These are phyloP conservation scores for Candida cerambycidarum DNA, from an alignment of 805 yeast species.

Conservation along the genomic window DNA sequence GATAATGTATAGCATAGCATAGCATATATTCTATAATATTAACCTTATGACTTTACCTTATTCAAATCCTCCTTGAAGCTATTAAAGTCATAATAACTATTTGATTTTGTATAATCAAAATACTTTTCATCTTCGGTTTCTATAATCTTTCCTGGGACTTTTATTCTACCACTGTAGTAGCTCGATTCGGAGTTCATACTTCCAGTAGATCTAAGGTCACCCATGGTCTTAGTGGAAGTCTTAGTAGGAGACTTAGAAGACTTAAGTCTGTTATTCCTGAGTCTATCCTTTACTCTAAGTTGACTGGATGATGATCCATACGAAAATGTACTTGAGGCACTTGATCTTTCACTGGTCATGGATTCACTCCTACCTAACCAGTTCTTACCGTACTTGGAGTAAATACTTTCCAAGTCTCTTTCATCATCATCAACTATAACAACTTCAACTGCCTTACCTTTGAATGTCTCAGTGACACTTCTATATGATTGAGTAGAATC, in stretches of 20 bases:
- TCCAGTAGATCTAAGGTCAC: no score
- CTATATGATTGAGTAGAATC: slow-evolving; percentile 37
- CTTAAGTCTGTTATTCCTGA: not conserved
- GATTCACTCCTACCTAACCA: slow-evolving; percentile 30
- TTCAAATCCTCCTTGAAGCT: slow-evolving; percentile 23
- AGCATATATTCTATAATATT: not conserved
- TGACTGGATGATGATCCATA: slow-evolving; percentile 22
- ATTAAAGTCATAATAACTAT: slow-evolving; percentile 33
- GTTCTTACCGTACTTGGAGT: slow-evolving; percentile 37
- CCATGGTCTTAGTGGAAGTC: no score
- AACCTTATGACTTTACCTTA: no score
- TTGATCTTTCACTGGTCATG: slow-evolving; percentile 18
- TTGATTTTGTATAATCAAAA: slow-evolving; percentile 32
- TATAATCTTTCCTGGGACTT: slow-evolving; percentile 9
- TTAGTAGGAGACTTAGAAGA: no score
- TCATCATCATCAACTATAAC: slow-evolving; percentile 40
- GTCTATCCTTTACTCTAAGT: slow-evolving; percentile 1
- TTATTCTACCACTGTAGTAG: slow-evolving; percentile 18
- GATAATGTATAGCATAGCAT: not conserved
- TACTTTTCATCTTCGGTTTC: slow-evolving; percentile 20
- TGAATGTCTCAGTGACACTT: slow-evolving; percentile 39
- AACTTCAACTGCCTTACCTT: slow-evolving; percentile 42
- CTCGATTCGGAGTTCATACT: slow-evolving; percentile 3
- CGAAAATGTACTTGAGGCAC: slow-evolving; percentile 17
- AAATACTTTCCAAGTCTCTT: slow-evolving; percentile 36